Evolutionary conservation across 345 rosid genomes (phyloP), one percentile per base, ranked within the genome.

Genomic region (Boechera retrofracta): DNA sequence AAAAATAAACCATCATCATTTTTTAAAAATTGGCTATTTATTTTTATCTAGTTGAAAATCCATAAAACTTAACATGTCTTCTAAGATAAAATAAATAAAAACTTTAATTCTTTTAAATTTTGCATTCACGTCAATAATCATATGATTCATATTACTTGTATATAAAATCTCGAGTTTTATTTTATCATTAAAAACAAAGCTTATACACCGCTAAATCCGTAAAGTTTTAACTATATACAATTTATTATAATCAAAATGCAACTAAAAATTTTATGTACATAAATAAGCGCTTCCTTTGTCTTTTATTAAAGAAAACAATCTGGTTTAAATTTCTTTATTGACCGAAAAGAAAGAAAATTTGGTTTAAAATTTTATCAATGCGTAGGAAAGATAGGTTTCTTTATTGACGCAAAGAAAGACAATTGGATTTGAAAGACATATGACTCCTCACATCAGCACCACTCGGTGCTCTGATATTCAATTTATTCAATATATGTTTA

Each of bases 361-460:
- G 24, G 9, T 48, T 16, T 18, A 21, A 24, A 10, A 10, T 51
- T 21, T 51, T 21, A 31, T 10, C 13, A 53, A 24, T 53, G 57
- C 32, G 32, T 24, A 53, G 44, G 56, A 56, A 56, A 56, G 53
- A 70, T 65, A 57, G 10, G 74, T 57, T 57, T 57, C 55, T 57
- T 70, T 57, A 18, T 70, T 42, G 74, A 69, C 42, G 13, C 42
- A 70, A 56, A 29, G 53, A 45, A 42, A 63, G 12, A 11, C 7
- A 41, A 44, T 57, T 29, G 29, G 55, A 49, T 54, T 32, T 55
- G 52, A 39, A 41, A 41, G 73, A 69, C 51, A 35, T 54, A 55
- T 39, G 41, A n/a, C 18, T 68, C 61, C 65, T 31, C 74, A 44
- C 74, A 45, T 45, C 66, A 70, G 65, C 65, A 71, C 75, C 57